Evolutionary conservation across 129 eudicot genomes (phyloP).

Genomic region (Glebionis coronaria): DNA sequence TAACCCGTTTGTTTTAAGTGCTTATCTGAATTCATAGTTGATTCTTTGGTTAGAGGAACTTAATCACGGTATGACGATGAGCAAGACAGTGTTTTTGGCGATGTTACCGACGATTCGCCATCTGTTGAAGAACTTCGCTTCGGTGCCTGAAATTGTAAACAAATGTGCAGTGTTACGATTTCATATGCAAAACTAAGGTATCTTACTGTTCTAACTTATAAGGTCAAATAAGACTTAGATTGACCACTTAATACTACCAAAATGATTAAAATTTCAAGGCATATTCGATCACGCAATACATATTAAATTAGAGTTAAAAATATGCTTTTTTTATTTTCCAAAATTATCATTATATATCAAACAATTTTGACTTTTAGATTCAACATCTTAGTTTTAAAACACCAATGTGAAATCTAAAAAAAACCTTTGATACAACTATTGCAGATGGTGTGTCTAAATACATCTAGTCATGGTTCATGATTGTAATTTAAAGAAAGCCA

Average conservation of each 20-base stretch:
- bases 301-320: not conserved
- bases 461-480: no score
- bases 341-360: no score
- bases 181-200: no score
- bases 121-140: conserved; percentile 49
- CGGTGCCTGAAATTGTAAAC: conserved; percentile 47
- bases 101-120: conserved; percentile 44
- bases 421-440: no score
- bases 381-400: not conserved
- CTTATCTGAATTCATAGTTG: no score
- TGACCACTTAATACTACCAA: not conserved
- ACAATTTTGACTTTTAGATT: not conserved
- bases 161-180: no score
- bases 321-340: not conserved
- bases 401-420: not conserved
- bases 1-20: no score
- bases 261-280: not conserved
- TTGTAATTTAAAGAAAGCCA: no score
- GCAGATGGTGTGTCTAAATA: no score
- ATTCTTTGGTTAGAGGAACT: no score
- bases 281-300: not conserved
- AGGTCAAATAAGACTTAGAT: conserved; percentile 12
- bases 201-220: conserved; percentile 17
- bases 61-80: conserved; percentile 41
- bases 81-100: conserved; percentile 38